Conservation (phyloP, 305 asterid species). For the Stenogyne calaminthoides region DNA sequence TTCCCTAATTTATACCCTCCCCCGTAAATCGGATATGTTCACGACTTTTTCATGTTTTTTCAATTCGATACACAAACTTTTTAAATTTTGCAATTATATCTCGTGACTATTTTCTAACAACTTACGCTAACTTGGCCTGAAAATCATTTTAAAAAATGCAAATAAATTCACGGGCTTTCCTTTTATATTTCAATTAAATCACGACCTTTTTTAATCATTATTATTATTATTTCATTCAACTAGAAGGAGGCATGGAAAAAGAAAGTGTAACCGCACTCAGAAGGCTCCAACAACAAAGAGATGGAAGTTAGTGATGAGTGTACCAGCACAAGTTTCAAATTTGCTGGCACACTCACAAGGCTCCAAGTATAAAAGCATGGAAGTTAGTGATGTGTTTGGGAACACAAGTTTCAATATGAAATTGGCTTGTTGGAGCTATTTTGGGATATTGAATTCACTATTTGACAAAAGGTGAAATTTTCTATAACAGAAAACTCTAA, state of each 20-base stretch:
- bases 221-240: background rate
- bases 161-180: no score
- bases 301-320: conserved; percentile 1
- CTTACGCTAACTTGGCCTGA: background rate
- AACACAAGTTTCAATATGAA: background rate
- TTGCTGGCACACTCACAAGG: conserved; percentile 16
- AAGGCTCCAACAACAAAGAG: background rate
- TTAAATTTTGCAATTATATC: background rate
- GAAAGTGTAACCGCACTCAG: background rate
- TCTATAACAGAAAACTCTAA: background rate
- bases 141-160: no score
- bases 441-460: conserved; percentile 14
- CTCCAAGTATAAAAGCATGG: conserved; percentile 3
- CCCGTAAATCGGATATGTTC: no score
- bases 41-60: background rate
- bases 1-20: background rate
- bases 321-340: background rate
- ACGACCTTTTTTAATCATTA: no score
- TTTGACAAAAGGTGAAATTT: background rate
- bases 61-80: no score
- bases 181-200: no score
- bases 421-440: conserved; percentile 20
- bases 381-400: background rate
- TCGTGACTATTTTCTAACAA: background rate
- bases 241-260: background rate